phyloP scores from a whole-genome alignment of 257 asterid species.

The Nicotiana knightiana region DNA sequence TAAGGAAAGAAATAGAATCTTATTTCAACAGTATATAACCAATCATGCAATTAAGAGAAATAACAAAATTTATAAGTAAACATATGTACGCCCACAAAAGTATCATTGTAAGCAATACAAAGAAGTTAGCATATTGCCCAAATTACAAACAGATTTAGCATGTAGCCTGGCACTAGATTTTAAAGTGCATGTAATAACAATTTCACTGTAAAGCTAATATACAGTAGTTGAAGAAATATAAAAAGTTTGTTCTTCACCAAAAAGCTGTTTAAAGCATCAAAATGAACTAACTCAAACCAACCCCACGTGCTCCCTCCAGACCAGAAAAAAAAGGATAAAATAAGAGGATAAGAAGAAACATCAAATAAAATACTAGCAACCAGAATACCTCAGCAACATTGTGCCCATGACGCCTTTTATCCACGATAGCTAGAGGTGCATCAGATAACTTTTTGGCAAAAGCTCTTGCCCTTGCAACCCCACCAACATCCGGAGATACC shows the following conservation, averaged over 20 bases:
- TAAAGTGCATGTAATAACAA: neutral
- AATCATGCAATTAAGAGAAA: neutral
- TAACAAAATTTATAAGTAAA: neutral
- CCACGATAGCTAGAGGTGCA: conserved; percentile 94
- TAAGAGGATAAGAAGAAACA: neutral
- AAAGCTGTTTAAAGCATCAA: neutral
- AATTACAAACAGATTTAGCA: neutral
- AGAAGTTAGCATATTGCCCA: neutral
- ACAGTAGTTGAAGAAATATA: neutral
- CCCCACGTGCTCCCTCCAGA: neutral
- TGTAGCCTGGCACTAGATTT: neutral
- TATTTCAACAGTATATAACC: neutral
- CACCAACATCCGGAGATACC: conserved; percentile 97
- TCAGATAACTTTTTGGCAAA: conserved; percentile 91
- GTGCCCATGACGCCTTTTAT: conserved; percentile 88
- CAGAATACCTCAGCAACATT: conserved; percentile 74
- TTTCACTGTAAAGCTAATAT: neutral
- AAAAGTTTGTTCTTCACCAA: neutral
- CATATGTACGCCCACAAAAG: neutral
- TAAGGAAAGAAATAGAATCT: neutral
- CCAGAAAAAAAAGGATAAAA: neutral
- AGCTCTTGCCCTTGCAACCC: conserved; percentile 94
- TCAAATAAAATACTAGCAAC: neutral
- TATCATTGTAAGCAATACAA: neutral
- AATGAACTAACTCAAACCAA: neutral